These are phyloP conservation scores for Cladosporium phlei DNA, from an alignment of 2,329 filamentous ascomycete genomes.

Conservation along the genomic window DNA sequence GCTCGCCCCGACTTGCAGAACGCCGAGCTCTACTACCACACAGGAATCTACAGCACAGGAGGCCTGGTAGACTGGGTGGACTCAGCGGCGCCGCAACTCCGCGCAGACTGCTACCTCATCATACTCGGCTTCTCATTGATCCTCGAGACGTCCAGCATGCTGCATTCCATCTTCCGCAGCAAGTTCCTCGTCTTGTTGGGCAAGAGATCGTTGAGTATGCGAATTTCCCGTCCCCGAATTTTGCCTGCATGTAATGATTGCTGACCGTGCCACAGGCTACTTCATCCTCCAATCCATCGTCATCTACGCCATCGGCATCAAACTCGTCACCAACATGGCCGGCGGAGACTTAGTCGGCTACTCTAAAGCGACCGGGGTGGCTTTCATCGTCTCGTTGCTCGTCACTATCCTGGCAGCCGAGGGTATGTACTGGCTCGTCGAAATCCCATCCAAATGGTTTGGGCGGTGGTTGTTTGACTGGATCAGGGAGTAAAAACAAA, in stretches of 20 bases:
- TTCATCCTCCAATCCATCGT: slow-evolving; percentile 41
- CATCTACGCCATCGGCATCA: slow-evolving; percentile 41
- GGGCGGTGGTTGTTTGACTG: slow-evolving; percentile 19
- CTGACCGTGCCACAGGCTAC: slow-evolving; percentile 30
- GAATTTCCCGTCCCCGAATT: background rate
- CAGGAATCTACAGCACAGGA: slow-evolving; percentile 37
- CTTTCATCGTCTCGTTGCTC: slow-evolving; percentile 19
- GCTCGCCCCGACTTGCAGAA: slow-evolving; percentile 34
- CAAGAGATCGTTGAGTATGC: slow-evolving; percentile 42
- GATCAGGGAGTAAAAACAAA: slow-evolving; percentile 20
- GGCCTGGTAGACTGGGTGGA: slow-evolving; percentile 35
- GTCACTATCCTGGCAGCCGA: slow-evolving; percentile 19
- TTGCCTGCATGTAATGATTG: background rate
- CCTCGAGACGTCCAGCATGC: slow-evolving; percentile 36
- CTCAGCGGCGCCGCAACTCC: slow-evolving; percentile 32
- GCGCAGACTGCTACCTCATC: slow-evolving; percentile 42
- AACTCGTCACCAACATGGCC: slow-evolving; percentile 37
- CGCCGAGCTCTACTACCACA: slow-evolving; percentile 39
- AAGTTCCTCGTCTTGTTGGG: slow-evolving; percentile 37
- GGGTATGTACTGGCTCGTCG: slow-evolving; percentile 20
- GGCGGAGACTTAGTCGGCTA: slow-evolving; percentile 7
- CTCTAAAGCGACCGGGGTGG: slow-evolving; percentile 15
- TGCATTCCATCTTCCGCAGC: slow-evolving; percentile 35
- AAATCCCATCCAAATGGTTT: slow-evolving; percentile 17
- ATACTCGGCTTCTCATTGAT: slow-evolving; percentile 40